Evolutionary conservation across 352 stramenopile species (phyloP).

Genomic region (Pythium sp.): DNA sequence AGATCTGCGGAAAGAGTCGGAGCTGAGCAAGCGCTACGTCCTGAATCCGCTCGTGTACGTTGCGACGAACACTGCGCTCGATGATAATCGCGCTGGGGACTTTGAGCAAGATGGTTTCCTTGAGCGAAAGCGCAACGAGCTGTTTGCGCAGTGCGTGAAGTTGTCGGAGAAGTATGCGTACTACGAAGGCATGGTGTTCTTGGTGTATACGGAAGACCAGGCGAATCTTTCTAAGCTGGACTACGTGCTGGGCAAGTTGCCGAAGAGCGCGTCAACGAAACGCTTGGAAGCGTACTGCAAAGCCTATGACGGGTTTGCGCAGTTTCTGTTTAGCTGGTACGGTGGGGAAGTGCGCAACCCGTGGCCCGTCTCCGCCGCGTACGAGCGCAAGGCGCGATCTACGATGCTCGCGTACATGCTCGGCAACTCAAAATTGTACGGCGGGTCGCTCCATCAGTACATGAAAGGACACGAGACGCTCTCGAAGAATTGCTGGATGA

Average conservation of each 20-base stretch:
- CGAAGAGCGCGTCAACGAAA: slow-evolving; percentile 51
- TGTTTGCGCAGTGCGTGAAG: slow-evolving; percentile 56
- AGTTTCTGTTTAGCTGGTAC: slow-evolving; percentile 79
- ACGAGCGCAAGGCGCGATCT: slow-evolving; percentile 21
- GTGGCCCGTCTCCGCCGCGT: slow-evolving; percentile 35
- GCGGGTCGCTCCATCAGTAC: slow-evolving; percentile 55
- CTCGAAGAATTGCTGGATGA: slow-evolving; percentile 62
- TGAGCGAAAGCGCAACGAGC: slow-evolving; percentile 43
- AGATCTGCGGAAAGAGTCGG: slow-evolving; percentile 58
- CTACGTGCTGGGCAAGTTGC: slow-evolving; percentile 57
- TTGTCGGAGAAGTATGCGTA: slow-evolving; percentile 73
- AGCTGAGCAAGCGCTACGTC: slow-evolving; percentile 53
- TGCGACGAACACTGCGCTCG: slow-evolving; percentile 34
- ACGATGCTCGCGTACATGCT: slow-evolving; percentile 66
- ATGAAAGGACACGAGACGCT: slow-evolving; percentile 58
- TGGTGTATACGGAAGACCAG: slow-evolving; percentile 61
- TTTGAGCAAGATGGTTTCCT: slow-evolving; percentile 24
- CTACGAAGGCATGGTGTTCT: slow-evolving; percentile 81
- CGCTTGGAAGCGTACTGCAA: slow-evolving; percentile 67
- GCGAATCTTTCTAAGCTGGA: slow-evolving; percentile 62
- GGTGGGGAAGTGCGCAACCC: slow-evolving; percentile 68
- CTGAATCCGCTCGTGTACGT: slow-evolving; percentile 76
- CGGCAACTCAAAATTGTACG: slow-evolving; percentile 59
- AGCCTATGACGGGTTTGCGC: slow-evolving; percentile 46
- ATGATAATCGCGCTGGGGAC: slow-evolving; percentile 3